phyloP scores from a whole-genome alignment of 257 asterid genomes.

The Solanum neorickii region DNA sequence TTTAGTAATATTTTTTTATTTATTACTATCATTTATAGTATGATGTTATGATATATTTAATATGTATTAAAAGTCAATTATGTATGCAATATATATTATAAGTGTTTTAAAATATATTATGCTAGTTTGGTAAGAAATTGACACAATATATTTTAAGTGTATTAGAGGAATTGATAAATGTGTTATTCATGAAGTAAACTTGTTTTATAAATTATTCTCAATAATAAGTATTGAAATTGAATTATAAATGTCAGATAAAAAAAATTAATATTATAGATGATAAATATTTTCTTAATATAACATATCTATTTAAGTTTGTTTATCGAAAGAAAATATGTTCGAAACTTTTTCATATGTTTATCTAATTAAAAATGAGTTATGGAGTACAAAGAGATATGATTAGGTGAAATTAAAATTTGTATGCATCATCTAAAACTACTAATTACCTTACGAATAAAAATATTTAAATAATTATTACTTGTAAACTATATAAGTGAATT shows the following conservation, averaged over 20 bases:
- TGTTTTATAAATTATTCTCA: no score
- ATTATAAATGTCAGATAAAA: no score
- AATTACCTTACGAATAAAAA: not conserved
- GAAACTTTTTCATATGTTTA: not conserved
- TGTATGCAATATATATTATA: no score
- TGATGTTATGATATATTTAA: not conserved
- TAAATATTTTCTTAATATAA: no score
- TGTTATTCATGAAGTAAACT: no score
- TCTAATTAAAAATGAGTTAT: not conserved
- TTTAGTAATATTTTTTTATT: not conserved
- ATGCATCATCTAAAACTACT: not conserved
- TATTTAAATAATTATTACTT: not conserved
- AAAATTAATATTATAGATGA: no score
- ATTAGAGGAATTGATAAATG: no score
- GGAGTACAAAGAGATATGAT: not conserved
- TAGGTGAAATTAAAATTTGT: not conserved
- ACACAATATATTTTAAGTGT: not conserved
- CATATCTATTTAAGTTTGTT: not conserved
- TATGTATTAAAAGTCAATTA: no score
- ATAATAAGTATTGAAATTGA: no score
- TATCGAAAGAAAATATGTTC: not conserved
- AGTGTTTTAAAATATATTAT: not conserved
- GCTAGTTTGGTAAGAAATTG: not conserved
- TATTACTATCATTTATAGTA: not conserved
- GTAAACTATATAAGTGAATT: not conserved